Evolutionary conservation across 768 basidiomycete species (phyloP).

Genomic region (Melanogaster broomeanus): DNA sequence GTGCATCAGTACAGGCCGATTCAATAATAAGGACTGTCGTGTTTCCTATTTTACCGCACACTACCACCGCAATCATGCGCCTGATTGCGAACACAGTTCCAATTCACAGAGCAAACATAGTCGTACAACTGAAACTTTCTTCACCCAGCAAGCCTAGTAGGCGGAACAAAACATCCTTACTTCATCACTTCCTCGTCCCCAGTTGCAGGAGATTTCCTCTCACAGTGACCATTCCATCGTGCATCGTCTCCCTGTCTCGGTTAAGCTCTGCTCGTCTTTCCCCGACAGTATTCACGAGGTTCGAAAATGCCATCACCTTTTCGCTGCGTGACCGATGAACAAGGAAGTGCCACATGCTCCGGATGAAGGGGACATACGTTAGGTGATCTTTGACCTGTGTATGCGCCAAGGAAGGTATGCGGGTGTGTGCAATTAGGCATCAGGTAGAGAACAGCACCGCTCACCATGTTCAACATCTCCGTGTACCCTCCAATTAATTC

Average conservation of each 20-base stretch:
- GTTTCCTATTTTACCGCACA: too few relatives aligned
- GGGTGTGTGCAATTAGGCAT: neutral
- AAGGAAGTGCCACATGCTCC: neutral
- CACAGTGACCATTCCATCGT: slow-evolving; percentile 19
- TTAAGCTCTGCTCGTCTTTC: slow-evolving; percentile 20
- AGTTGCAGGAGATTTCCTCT: slow-evolving; percentile 22
- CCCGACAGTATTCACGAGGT: slow-evolving; percentile 21
- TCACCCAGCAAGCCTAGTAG: too few relatives aligned
- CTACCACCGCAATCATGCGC: too few relatives aligned
- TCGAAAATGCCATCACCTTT: slow-evolving; percentile 19
- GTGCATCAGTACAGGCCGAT: too few relatives aligned
- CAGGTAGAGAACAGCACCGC: neutral
- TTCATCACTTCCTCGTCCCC: slow-evolving; percentile 14
- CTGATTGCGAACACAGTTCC: too few relatives aligned
- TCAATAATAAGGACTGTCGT: too few relatives aligned
- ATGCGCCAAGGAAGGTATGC: neutral
- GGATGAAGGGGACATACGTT: slow-evolving; percentile 16
- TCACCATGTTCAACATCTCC: slow-evolving; percentile 24
- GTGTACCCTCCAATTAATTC: slow-evolving; percentile 18
- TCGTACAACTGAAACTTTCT: too few relatives aligned
- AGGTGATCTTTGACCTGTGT: slow-evolving; percentile 30
- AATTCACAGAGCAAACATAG: too few relatives aligned
- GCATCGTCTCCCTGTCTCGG: slow-evolving; percentile 14
- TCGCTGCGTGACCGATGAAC: slow-evolving; percentile 18
- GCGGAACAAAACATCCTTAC: neutral